A percentile compares a stretch with the other conserved stretches of the same genome.
These are phyloP conservation scores for Fusarium sp. DNA, from an alignment of 2,329 filamentous ascomycete genomes.

Conservation along the genomic window DNA sequence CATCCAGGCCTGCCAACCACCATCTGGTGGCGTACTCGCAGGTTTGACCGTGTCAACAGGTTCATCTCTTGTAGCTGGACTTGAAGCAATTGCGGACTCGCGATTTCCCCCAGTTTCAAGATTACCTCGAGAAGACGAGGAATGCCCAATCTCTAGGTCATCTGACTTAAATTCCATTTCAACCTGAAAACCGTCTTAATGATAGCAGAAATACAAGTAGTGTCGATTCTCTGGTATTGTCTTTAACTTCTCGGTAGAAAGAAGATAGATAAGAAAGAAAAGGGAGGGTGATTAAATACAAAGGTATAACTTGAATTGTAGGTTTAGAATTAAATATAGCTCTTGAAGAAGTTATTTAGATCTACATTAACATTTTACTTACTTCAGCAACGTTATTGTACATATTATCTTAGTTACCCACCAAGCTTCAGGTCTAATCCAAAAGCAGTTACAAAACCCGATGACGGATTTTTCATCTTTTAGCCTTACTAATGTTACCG, in stretches of 20 bases:
- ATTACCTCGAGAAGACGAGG: too few species aligned
- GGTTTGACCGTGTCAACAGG: fast-evolving
- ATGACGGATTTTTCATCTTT: fast-evolving
- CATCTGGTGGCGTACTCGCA: background rate
- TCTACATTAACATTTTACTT: too few species aligned
- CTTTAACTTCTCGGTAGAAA: too few species aligned
- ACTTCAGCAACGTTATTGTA: too few species aligned
- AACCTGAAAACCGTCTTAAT: fast-evolving
- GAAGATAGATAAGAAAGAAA: too few species aligned
- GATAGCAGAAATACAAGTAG: background rate
- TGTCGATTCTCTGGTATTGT: background rate
- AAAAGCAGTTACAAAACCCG: background rate
- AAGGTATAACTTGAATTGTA: too few species aligned
- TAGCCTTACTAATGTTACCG: background rate
- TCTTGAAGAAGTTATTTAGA: too few species aligned
- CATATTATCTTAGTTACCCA: too few species aligned
- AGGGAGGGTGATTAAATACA: too few species aligned
- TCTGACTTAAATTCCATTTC: background rate
- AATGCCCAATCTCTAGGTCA: background rate
- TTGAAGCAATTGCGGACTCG: background rate
- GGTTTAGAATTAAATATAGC: too few species aligned
- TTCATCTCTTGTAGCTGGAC: background rate
- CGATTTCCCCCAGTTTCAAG: background rate
- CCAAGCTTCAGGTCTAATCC: background rate
- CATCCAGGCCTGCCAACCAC: background rate